phyloP scores from a whole-genome alignment of 2,329 filamentous ascomycete genomes.

The Sphaerulina vaccinii region DNA sequence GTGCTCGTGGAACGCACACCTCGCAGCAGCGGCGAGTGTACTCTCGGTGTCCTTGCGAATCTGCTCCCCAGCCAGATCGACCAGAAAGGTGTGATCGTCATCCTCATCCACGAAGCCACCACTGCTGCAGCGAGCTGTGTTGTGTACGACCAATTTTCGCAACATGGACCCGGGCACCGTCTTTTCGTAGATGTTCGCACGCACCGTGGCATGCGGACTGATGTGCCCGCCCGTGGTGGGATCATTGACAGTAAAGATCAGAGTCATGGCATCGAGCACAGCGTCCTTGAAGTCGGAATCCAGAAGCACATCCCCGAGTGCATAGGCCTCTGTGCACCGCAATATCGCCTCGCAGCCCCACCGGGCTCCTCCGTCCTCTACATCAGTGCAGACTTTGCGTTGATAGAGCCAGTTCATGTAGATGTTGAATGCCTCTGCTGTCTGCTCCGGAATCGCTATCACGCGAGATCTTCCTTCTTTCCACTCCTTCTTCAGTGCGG shows the following conservation, averaged over 20 bases:
- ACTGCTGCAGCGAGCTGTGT: background rate
- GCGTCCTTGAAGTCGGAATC: slow-evolving; percentile 21
- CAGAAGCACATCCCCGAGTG: slow-evolving; percentile 11
- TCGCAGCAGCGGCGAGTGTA: background rate
- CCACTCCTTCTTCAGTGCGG: slow-evolving; percentile 5
- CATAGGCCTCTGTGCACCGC: slow-evolving; percentile 4
- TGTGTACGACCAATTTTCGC: slow-evolving; percentile 1
- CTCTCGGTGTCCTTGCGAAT: background rate
- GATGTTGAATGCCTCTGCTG: background rate
- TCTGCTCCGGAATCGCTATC: background rate
- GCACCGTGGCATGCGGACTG: background rate
- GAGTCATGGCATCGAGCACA: slow-evolving; percentile 6
- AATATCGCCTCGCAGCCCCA: background rate
- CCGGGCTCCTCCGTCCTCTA: background rate
- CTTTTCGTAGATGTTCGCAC: background rate
- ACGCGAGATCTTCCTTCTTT: background rate
- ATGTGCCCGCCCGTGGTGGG: background rate
- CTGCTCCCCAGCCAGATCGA: background rate
- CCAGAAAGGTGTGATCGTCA: background rate
- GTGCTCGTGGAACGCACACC: slow-evolving; percentile 11
- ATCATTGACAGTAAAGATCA: background rate
- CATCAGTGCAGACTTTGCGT: background rate
- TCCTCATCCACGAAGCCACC: background rate
- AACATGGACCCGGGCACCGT: background rate
- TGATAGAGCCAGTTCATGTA: slow-evolving; percentile 9